A percentile compares a stretch with the other conserved stretches of the same genome.
These are phyloP conservation scores for Cladosporium velox DNA, from an alignment of 2,329 filamentous ascomycete species.

Conservation along the genomic window DNA sequence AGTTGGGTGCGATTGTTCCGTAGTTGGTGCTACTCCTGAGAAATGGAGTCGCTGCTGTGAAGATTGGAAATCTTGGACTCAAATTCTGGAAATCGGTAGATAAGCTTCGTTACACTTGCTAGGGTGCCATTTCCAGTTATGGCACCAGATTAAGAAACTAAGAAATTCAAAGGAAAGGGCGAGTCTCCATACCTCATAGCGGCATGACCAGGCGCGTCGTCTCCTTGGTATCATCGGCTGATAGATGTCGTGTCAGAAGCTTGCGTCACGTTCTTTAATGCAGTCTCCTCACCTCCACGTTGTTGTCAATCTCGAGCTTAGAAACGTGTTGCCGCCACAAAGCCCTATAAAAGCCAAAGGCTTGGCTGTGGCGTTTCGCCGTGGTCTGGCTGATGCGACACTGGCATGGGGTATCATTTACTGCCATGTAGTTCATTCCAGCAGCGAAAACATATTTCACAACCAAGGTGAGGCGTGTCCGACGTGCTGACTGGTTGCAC, in stretches of 20 bases:
- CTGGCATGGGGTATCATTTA: background rate
- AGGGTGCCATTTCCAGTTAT: background rate
- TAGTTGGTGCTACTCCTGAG: background rate
- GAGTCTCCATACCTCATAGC: background rate
- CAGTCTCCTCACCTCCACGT: background rate
- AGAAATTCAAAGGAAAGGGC: background rate
- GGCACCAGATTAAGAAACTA: background rate
- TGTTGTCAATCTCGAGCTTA: background rate
- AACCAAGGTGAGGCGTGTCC: background rate
- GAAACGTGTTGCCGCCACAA: background rate
- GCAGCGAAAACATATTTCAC: background rate
- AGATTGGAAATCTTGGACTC: background rate
- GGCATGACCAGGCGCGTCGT: background rate
- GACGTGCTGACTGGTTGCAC: background rate
- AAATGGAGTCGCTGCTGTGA: background rate
- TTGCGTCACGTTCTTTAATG: background rate
- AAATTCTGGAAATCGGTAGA: background rate
- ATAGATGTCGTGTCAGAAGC: background rate
- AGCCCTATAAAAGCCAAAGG: background rate
- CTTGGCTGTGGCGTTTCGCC: background rate
- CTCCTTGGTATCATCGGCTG: background rate
- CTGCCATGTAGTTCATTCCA: background rate
- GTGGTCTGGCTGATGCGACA: background rate
- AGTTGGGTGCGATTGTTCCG: background rate
- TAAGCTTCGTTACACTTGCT: background rate